Conservation (phyloP, 1,284 basidiomycete species). For the Gastroboletus turbinatus region DNA sequence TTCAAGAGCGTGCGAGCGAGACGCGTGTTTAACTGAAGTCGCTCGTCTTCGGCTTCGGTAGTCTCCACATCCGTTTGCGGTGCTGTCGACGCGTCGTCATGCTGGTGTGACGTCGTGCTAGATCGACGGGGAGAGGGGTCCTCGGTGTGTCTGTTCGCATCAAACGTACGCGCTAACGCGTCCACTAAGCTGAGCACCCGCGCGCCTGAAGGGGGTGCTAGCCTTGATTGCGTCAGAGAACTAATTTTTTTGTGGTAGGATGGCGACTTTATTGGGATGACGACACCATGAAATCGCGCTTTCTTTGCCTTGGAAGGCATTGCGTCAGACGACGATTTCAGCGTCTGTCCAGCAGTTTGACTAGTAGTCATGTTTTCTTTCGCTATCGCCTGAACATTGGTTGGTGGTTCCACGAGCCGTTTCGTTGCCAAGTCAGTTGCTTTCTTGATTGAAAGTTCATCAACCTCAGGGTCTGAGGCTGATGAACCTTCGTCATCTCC, state of each 20-base stretch:
- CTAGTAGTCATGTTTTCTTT: neutral
- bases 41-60: constrained; percentile 26
- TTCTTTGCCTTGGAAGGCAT: constrained; percentile 11
- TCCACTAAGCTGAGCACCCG: constrained; percentile 22
- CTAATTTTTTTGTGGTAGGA: neutral
- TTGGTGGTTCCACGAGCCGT: neutral
- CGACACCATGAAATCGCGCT: constrained; percentile 21
- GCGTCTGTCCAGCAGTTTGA: neutral
- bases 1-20: constrained; percentile 12
- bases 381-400: neutral
- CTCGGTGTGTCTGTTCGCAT: constrained; percentile 25
- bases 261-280: constrained; percentile 19
- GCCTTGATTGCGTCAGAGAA: neutral
- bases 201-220: neutral
- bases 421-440: neutral
- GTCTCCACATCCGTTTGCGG: constrained; percentile 21
- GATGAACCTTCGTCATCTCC: neutral
- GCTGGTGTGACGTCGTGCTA: neutral
- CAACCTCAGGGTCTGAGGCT: constrained; percentile 7
- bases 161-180: constrained; percentile 26
- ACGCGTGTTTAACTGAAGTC: constrained; percentile 12
- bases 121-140: neutral
- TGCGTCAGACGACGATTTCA: neutral
- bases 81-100: constrained; percentile 4
- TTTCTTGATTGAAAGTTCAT: constrained; percentile 5